Evolutionary conservation across 108 stramenopile genomes (phyloP).

Genomic region (Pseudonitzschia pungens): DNA sequence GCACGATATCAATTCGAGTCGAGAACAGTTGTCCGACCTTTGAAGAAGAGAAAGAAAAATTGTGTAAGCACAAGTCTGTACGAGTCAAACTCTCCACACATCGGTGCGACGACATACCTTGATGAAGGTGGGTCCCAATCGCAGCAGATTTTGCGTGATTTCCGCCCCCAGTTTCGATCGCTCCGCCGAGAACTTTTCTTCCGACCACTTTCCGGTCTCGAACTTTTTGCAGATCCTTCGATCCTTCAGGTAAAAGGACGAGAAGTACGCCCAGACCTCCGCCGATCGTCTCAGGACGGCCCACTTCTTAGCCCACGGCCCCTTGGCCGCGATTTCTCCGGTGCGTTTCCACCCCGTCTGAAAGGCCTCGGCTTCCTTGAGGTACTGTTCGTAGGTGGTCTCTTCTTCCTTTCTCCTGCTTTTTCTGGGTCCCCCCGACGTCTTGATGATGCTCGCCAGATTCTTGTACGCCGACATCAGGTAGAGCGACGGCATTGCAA

Average conservation of each 20-base stretch:
- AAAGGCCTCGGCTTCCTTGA: conserved; percentile 74
- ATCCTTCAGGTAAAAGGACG: conserved; percentile 85
- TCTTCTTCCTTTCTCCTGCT: conserved; percentile 24
- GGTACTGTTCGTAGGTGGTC: conserved; percentile 45
- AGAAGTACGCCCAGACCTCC: conserved; percentile 90
- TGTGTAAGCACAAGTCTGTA: conserved; percentile 1
- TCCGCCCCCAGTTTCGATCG: conserved; percentile 77
- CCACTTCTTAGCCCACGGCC: conserved; percentile 63
- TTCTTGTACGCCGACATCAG: conserved; percentile 43
- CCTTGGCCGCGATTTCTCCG: conserved; percentile 84
- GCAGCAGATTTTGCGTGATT: conserved; percentile 89
- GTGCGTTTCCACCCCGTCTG: conserved; percentile 86
- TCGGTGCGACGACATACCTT: conserved; percentile 45
- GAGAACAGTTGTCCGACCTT: conserved; percentile 94
- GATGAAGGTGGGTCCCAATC: conserved; percentile 93
- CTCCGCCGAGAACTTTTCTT: conserved; percentile 68
- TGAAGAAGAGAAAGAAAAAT: background rate
- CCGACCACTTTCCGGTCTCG: conserved; percentile 70
- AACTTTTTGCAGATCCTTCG: conserved; percentile 67
- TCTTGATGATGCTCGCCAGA: conserved; percentile 58
- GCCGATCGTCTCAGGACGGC: conserved; percentile 80
- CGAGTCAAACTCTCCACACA: background rate
- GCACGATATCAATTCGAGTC: conserved; percentile 94
- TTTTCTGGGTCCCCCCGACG: conserved; percentile 13
- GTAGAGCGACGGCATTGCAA: conserved; percentile 35